Base-by-base conservation (phyloP, 768 basidiomycete genomes). In the Tubosaeta sp. region DNA sequence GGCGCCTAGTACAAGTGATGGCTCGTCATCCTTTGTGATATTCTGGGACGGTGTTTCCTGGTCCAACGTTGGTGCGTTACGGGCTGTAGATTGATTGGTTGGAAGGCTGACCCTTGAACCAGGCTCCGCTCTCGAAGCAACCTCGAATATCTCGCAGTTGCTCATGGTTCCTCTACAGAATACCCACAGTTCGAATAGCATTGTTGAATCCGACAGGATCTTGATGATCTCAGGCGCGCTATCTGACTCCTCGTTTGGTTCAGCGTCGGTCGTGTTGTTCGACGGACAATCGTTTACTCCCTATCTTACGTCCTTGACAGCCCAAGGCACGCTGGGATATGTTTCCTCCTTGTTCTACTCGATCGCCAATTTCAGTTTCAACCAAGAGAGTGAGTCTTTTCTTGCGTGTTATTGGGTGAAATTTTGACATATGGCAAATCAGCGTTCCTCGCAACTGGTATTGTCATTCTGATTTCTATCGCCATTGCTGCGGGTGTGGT, bases 381-480 rank as follows among this genome's bases (percentile, higher is more conserved):
- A 64, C 29, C 81, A 81, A 63, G 78, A 73, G 46, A 76, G 90
- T 92, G 64, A 71, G 88, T 73, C 18, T 51, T 46, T 42, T 52
- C 31, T 14, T 39, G n/a, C 12, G 19, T 27, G 10, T 25, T 12
- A 18, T 35, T 50, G 46, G 4, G n/a, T 13, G 13, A 13, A 39
- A 44, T 22, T 13, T 40, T 53, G 21, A 60, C 34, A 12, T 46
- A 40, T 39, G 46, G 10, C 29, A 27, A 31, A 58, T 9, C 58
- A 91, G 92, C 85, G 60, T 89, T 92, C 76, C 79, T 99, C 49
- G 91, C 94, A 0, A 81, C 83, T 21, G 96, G 95, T 2, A 79
- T 98, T 32, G 93, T 99, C 48, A 97, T 98, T 58, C 79, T 99
- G 39, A 94, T 99, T 58, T 94, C 94, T 2, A 96, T 99, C 56